Percentiles rank a stretch among this genome's conserved stretches.
These are phyloP conservation scores for Agrocybe praecox DNA, from an alignment of 768 basidiomycete species.

Conservation along the genomic window DNA sequence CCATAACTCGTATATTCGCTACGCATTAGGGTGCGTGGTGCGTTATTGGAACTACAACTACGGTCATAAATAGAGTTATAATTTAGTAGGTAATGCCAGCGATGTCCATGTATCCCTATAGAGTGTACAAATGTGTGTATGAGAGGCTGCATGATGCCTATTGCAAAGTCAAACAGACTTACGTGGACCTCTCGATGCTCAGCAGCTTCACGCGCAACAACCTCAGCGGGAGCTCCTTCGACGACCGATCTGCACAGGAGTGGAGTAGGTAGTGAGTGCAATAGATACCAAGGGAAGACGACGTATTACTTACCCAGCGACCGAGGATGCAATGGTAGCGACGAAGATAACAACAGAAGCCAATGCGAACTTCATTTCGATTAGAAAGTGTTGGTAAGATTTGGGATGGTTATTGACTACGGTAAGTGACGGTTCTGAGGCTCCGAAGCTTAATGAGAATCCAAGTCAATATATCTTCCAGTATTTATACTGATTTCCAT, in stretches of 20 bases:
- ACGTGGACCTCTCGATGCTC: slow-evolving; percentile 4
- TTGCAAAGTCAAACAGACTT: not conserved
- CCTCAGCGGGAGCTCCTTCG: too few species aligned
- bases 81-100: not conserved
- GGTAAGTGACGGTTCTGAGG: too few species aligned
- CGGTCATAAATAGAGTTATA: too few species aligned
- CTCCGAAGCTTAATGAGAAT: too few species aligned
- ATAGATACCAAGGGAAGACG: not conserved
- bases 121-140: not conserved
- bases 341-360: not conserved
- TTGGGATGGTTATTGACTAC: not conserved
- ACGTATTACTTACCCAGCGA: not conserved
- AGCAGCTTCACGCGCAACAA: not conserved
- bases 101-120: slow-evolving; percentile 10
- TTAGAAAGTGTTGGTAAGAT: not conserved
- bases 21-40: too few species aligned
- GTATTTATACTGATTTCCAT: too few species aligned
- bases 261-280: not conserved
- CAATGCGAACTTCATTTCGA: slow-evolving; percentile 3
- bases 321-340: slow-evolving; percentile 1
- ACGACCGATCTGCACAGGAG: not conserved
- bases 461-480: too few species aligned
- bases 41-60: too few species aligned
- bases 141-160: too few species aligned
- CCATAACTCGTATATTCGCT: too few species aligned